Evolutionary conservation across 2,329 filamentous ascomycete species (phyloP).

Genomic region (Ascochyta viciae-villosae): DNA sequence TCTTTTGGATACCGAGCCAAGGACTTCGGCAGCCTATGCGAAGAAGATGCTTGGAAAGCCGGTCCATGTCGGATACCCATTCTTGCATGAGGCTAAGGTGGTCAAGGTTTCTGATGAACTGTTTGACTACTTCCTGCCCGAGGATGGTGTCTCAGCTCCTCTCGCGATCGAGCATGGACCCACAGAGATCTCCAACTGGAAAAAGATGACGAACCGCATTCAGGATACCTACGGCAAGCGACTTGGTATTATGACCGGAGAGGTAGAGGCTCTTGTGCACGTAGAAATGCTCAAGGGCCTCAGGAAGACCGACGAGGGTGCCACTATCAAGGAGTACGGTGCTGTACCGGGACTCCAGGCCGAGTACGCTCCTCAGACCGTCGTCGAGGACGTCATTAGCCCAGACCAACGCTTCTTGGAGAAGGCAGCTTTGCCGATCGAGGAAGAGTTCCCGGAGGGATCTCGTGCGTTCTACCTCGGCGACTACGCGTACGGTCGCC

Average conservation of each 20-base stretch:
- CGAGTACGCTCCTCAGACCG: conserved; percentile 87
- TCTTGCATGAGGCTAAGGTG: conserved; percentile 92
- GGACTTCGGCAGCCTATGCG: conserved; percentile 74
- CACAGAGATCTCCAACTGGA: conserved; percentile 81
- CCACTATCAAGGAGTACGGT: conserved; percentile 91
- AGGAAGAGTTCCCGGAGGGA: conserved; percentile 86
- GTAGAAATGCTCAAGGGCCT: conserved; percentile 95
- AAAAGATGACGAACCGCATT: conserved; percentile 81
- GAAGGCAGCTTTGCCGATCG: conserved; percentile 82
- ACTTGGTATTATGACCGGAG: conserved; percentile 83
- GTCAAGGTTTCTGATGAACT: conserved; percentile 89
- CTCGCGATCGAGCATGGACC: conserved; percentile 74
- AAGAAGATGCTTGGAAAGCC: conserved; percentile 82
- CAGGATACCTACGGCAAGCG: conserved; percentile 90
- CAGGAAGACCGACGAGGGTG: conserved; percentile 86
- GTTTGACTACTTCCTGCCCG: conserved; percentile 81
- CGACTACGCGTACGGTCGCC: conserved; percentile 89
- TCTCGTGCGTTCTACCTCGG: conserved; percentile 92
- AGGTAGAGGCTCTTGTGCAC: conserved; percentile 87
- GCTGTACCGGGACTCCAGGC: conserved; percentile 84
- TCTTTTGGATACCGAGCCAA: conserved; percentile 74
- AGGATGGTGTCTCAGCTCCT: conserved; percentile 67
- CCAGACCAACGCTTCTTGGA: conserved; percentile 94
- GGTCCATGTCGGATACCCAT: conserved; percentile 93
- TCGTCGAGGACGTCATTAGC: conserved; percentile 89